Evolutionary conservation across 2,329 filamentous ascomycete genomes (phyloP).

Genomic region (Beauveria caledonica): DNA sequence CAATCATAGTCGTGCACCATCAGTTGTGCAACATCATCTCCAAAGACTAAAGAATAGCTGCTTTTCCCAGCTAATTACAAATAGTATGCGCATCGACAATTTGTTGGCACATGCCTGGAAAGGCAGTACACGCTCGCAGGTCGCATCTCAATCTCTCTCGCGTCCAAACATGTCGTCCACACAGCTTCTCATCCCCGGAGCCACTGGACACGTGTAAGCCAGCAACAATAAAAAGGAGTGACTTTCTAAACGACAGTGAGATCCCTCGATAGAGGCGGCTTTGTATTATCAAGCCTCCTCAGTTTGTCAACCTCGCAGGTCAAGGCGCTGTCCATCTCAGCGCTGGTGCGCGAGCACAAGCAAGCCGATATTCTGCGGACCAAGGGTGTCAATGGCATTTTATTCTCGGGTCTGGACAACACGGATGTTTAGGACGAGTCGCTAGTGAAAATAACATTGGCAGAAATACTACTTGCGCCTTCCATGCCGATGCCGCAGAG

Average conservation of each 20-base stretch:
- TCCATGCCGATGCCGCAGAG: constrained; percentile 27
- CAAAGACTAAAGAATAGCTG: too few species aligned
- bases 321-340: constrained; percentile 15
- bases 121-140: too few species aligned
- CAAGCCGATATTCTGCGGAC: constrained; percentile 18
- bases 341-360: constrained; percentile 20
- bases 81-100: neutral
- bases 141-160: neutral
- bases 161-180: neutral
- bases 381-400: constrained; percentile 17
- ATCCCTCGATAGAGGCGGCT: neutral
- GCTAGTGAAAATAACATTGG: constrained; percentile 28
- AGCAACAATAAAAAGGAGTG: too few species aligned
- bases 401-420: constrained; percentile 18
- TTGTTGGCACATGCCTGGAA: neutral
- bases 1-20: too few species aligned
- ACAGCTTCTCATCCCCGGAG: neutral
- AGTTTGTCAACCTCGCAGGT: constrained; percentile 12
- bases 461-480: constrained; percentile 34
- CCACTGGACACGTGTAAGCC: neutral
- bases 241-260: too few species aligned
- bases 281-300: neutral
- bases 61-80: neutral
- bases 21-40: too few species aligned
- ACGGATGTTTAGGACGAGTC: constrained; percentile 14